These are phyloP conservation scores for Xylona heveae DNA, from an alignment of 495 filamentous ascomycete genomes.

Conservation along the genomic window DNA sequence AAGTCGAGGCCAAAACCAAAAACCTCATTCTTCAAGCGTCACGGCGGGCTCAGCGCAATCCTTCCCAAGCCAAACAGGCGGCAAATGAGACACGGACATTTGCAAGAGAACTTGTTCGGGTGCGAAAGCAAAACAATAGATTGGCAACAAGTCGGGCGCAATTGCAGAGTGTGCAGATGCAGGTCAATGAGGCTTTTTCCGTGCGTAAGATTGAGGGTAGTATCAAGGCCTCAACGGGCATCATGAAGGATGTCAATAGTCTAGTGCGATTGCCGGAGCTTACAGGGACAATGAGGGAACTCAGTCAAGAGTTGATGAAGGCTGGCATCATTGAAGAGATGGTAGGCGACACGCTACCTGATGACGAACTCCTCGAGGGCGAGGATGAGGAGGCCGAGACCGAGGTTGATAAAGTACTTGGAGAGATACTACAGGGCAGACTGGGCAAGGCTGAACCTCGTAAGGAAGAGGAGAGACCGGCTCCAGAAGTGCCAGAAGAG, in stretches of 20 bases:
- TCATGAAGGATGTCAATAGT: conserved; percentile 93
- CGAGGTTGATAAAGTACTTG: conserved; percentile 82
- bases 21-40: conserved; percentile 61
- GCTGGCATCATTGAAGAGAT: conserved; percentile 98
- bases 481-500: conserved; percentile 20
- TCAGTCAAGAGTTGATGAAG: conserved; percentile 71
- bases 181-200: conserved; percentile 91
- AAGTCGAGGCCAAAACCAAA: conserved; percentile 66
- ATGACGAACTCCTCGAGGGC: conserved; percentile 44
- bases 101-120: conserved; percentile 67
- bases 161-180: conserved; percentile 87
- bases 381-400: conserved; percentile 76
- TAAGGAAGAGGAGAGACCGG: conserved; percentile 26
- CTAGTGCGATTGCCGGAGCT: conserved; percentile 72
- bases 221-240: conserved; percentile 64
- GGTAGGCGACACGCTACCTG: conserved; percentile 69
- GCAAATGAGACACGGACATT: conserved; percentile 62
- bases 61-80: conserved; percentile 52
- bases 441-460: conserved; percentile 44
- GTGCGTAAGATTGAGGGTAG: conserved; percentile 92
- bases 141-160: conserved; percentile 76
- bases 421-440: conserved; percentile 69
- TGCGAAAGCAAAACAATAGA: conserved; percentile 50
- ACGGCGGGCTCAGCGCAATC: conserved; percentile 57
- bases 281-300: conserved; percentile 72